phyloP scores from a whole-genome alignment of 495 filamentous ascomycete genomes.

The Lasiosphaeria miniovina region DNA sequence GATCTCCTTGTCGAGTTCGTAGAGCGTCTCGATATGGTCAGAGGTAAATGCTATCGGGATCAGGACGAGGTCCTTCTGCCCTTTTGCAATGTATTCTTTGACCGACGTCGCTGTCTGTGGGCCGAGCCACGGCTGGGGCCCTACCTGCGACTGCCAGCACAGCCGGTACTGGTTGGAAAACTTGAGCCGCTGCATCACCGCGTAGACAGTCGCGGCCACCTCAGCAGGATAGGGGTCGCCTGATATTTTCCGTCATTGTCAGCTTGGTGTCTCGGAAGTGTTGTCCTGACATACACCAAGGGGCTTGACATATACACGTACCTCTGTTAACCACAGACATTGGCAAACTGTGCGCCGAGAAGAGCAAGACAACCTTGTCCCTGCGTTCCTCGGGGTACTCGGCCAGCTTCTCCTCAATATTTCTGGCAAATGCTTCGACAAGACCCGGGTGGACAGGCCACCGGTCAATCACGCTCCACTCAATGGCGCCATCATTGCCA shows the following conservation, averaged over 20 bases:
- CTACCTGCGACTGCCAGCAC: slow-evolving; percentile 98
- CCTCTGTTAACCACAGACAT: slow-evolving; percentile 96
- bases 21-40: slow-evolving; percentile 97
- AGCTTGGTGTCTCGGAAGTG: background rate
- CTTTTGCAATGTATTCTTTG: slow-evolving; percentile 81
- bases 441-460: slow-evolving; percentile 92
- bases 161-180: slow-evolving; percentile 87
- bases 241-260: slow-evolving; percentile 29
- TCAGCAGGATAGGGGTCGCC: slow-evolving; percentile 96
- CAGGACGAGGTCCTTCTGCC: slow-evolving; percentile 84
- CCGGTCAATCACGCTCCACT: slow-evolving; percentile 97
- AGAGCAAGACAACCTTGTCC: slow-evolving; percentile 78
- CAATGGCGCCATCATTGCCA: slow-evolving; percentile 61
- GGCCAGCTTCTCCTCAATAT: slow-evolving; percentile 77
- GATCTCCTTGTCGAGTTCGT: slow-evolving; percentile 92
- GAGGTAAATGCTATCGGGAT: slow-evolving; percentile 98
- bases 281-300: background rate
- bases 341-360: slow-evolving; percentile 92
- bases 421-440: slow-evolving; percentile 85
- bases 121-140: slow-evolving; percentile 91
- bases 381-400: slow-evolving; percentile 79
- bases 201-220: slow-evolving; percentile 94
- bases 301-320: slow-evolving; percentile 24
- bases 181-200: slow-evolving; percentile 86
- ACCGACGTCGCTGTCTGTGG: slow-evolving; percentile 90